These are phyloP conservation scores for Fistulinella prunicolor DNA, from an alignment of 768 basidiomycete species.

Conservation along the genomic window DNA sequence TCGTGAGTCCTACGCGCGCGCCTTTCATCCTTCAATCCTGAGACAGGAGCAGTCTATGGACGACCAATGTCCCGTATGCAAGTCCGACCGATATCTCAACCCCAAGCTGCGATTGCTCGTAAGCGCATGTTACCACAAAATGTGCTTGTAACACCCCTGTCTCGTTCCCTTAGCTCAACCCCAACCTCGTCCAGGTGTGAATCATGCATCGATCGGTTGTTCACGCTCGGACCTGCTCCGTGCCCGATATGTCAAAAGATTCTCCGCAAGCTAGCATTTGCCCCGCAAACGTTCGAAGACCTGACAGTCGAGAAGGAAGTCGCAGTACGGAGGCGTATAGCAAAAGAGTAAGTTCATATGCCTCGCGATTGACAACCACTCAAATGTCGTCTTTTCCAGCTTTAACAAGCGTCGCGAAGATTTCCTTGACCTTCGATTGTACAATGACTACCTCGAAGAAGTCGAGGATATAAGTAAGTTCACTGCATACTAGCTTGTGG, in stretches of 20 bases:
- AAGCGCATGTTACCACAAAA: constrained; percentile 97
- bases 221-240: constrained; percentile 92
- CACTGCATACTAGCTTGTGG: background rate
- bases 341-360: constrained; percentile 66
- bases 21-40: constrained; percentile 2
- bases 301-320: constrained; percentile 93
- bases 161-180: constrained; percentile 8
- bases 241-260: constrained; percentile 92
- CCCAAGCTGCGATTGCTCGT: constrained; percentile 92
- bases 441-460: constrained; percentile 95
- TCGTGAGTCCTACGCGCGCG: constrained; percentile 44
- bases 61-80: constrained; percentile 96
- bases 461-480: constrained; percentile 85
- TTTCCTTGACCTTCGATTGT: constrained; percentile 72
- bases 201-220: constrained; percentile 94
- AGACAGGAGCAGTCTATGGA: constrained; percentile 63
- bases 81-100: constrained; percentile 93
- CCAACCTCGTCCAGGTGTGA: constrained; percentile 74
- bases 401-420: constrained; percentile 95
- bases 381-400: constrained; percentile 39
- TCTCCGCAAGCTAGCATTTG: constrained; percentile 90
- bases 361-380: background rate
- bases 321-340: constrained; percentile 78
- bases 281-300: constrained; percentile 93
- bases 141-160: constrained; percentile 47